Conservation (phyloP, 805 yeast genomes). For the Lipomyces lipofer region DNA sequence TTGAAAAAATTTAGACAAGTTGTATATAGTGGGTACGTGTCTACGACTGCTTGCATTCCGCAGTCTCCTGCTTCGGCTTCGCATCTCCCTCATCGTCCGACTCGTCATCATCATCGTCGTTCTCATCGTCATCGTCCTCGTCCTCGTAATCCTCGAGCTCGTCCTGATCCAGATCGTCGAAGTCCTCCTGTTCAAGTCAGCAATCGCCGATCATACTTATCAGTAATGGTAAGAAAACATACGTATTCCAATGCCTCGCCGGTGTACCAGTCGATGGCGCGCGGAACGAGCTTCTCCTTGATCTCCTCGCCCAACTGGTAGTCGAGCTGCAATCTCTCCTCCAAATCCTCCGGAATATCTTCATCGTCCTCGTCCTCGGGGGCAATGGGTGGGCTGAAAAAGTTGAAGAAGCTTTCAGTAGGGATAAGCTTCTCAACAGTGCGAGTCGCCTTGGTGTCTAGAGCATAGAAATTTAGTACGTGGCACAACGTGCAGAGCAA, state of each 20-base stretch:
- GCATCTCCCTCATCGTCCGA: constrained; percentile 46
- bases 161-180: constrained; percentile 59
- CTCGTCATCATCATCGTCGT: constrained; percentile 44
- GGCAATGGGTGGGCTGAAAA: constrained; percentile 89
- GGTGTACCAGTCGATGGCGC: constrained; percentile 98
- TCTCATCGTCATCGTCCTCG: constrained; percentile 58
- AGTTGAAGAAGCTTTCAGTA: constrained; percentile 92
- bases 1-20: no score
- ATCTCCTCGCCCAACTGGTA: constrained; percentile 95
- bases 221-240: no score
- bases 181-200: no score
- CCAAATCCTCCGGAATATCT: constrained; percentile 62
- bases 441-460: constrained; percentile 86
- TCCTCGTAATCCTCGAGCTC: constrained; percentile 64
- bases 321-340: constrained; percentile 82
- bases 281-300: constrained; percentile 91
- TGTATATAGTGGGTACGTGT: no score
- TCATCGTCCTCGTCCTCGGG: constrained; percentile 60
- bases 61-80: constrained; percentile 51
- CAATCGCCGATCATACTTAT: no score
- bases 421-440: constrained; percentile 93
- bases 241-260: constrained; percentile 91
- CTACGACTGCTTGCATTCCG: constrained; percentile 60
- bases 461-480: neutral
- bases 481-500: no score